Base-by-base conservation (phyloP, 2,329 filamentous ascomycete genomes). In the Ophiostoma fasciatum region DNA sequence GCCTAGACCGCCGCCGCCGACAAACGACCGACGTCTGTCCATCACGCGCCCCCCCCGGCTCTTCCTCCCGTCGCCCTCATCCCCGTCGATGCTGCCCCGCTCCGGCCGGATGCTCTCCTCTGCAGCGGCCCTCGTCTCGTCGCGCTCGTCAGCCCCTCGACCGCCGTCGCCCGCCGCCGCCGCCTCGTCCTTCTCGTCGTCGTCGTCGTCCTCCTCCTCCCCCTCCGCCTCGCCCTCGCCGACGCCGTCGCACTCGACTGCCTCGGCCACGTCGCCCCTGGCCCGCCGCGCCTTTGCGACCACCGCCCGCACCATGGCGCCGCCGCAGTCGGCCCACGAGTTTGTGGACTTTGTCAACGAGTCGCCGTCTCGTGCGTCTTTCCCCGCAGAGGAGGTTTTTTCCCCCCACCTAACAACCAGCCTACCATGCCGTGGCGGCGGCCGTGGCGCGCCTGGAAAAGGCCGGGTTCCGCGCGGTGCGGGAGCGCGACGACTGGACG, bases 261-360 rank as follows among this genome's bases (percentile, higher is more conserved):
- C n/a, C n/a, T n/a, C n/a, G n/a, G n/a, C n/a, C n/a, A n/a, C n/a
- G n/a, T n/a, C n/a, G n/a, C n/a, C n/a, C n/a, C n/a, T n/a, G n/a
- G n/a, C n/a, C n/a, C n/a, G n/a, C 26, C 39, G 39, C 12, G 38
- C 26, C 12, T 39, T 38, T n/a, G 45, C 42, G 14, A 35, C 48
- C 33, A 36, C 33, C 38, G 17, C 33, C 35, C 45, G 44, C 51
- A 58, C 41, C 49, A 73, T 73, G 69, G 60, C 66, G 33, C 62
- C 66, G 34, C 62, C 64, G 25, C 56, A 64, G 46, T 59, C 72
- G 36, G 82, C 82, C 37, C 63, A 80, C 59, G 83, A 92, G 64
- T 94, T 94, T 58, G 62, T 94, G 53, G 79, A 83, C 60, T 94
- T 94, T 62, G 78, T 94, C 56, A 93, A 94, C 60, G 82, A 78